A percentile compares a stretch with the other conserved stretches of the same genome.
These are phyloP conservation scores for Mallotus japonicus DNA, from an alignment of 441 rosid genomes.

Conservation along the genomic window DNA sequence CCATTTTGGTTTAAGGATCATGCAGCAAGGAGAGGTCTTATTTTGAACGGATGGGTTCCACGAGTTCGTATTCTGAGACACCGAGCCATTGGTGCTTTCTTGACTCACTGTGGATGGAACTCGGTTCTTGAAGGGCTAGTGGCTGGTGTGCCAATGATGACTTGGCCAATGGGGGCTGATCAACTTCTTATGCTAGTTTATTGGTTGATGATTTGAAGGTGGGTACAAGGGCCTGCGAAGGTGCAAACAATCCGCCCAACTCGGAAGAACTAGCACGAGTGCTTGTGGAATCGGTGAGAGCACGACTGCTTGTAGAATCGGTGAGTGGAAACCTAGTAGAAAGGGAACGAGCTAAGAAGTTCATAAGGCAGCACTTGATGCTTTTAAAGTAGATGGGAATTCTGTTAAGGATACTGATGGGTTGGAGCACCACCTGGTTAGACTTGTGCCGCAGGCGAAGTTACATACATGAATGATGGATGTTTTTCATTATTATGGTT, in stretches of 20 bases:
- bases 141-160: conserved; percentile 41
- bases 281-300: conserved; percentile 30
- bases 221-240: conserved; percentile 42
- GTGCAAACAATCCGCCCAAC: conserved; percentile 34
- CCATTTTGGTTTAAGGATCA: conserved; percentile 39
- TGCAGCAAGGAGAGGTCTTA: conserved; percentile 33
- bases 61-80: conserved; percentile 44
- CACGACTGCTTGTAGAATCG: conserved; percentile 26
- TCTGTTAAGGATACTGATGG: conserved; percentile 28
- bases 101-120: conserved; percentile 70
- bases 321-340: conserved; percentile 16
- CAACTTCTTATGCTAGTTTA: conserved; percentile 37
- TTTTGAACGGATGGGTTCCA: conserved; percentile 55
- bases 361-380: conserved; percentile 28
- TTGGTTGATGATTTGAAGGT: conserved; percentile 42
- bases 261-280: conserved; percentile 31
- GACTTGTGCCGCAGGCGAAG: neutral
- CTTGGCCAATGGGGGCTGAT: conserved; percentile 62
- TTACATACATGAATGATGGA: no score
- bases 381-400: conserved; percentile 37
- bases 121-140: conserved; percentile 43
- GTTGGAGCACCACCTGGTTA: conserved; percentile 30
- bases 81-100: conserved; percentile 45
- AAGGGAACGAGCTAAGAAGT: conserved; percentile 19
- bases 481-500: no score